phyloP scores from a whole-genome alignment of 768 basidiomycete genomes.

The Coprinellus aureogranulatus region DNA sequence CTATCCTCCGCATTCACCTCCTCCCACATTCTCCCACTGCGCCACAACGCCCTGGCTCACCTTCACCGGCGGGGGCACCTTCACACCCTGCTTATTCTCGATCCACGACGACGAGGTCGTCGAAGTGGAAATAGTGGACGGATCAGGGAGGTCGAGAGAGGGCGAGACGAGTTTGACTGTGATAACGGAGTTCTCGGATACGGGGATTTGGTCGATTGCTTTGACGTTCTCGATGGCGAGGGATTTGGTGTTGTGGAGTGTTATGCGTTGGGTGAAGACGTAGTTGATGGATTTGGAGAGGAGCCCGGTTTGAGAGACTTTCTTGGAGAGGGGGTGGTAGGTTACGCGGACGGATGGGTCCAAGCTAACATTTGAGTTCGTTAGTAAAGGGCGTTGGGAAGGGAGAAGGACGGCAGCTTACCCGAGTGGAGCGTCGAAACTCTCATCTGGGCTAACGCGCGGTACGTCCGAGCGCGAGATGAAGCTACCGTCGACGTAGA shows the following conservation, averaged over 20 bases:
- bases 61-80: conserved; percentile 20
- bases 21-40: conserved; percentile 39
- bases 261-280: conserved; percentile 36
- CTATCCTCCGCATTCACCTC: conserved; percentile 22
- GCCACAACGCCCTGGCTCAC: conserved; percentile 28
- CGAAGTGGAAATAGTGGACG: neutral
- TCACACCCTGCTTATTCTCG: conserved; percentile 11
- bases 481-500: conserved; percentile 58
- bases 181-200: conserved; percentile 37
- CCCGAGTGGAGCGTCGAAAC: conserved; percentile 47
- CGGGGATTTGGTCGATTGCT: conserved; percentile 38
- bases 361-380: conserved; percentile 20
- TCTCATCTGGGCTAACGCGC: conserved; percentile 41
- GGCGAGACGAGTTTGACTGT: conserved; percentile 41
- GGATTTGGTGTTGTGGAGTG: conserved; percentile 40
- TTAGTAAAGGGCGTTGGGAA: neutral
- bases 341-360: conserved; percentile 41
- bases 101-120: neutral
- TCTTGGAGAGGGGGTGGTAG: conserved; percentile 37
- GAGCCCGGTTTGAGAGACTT: conserved; percentile 32
- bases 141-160: conserved; percentile 19
- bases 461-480: conserved; percentile 47
- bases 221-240: conserved; percentile 30
- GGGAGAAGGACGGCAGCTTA: conserved; percentile 19
- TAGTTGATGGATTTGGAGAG: conserved; percentile 32